phyloP scores from a whole-genome alignment of 768 basidiomycete genomes.

The Exidia glandulosa region DNA sequence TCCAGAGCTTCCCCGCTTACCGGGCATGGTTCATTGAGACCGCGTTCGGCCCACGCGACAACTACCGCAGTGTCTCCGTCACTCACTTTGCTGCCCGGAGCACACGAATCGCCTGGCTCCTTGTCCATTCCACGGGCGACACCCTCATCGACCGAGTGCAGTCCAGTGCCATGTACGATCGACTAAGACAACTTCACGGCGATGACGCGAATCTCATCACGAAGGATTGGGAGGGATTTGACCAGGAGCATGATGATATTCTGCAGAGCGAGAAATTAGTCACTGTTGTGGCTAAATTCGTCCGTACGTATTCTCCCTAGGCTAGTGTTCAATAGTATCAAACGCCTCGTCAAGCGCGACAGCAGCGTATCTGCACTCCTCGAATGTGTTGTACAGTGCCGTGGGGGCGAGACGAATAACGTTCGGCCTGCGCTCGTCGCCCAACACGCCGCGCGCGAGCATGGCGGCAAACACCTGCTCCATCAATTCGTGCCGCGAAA shows the following conservation, averaged over 20 bases:
- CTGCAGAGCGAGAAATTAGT: conserved; percentile 29
- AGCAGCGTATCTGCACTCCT: conserved; percentile 66
- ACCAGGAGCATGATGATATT: conserved; percentile 45
- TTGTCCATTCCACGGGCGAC: conserved; percentile 69
- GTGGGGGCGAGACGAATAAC: conserved; percentile 83
- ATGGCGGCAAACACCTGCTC: conserved; percentile 50
- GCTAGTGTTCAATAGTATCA: background rate
- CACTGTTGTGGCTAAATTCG: no score
- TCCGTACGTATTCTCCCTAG: background rate
- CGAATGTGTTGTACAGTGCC: conserved; percentile 76
- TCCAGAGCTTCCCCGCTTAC: conserved; percentile 57
- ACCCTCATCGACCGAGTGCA: conserved; percentile 53
- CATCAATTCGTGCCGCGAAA: conserved; percentile 51
- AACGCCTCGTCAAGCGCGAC: conserved; percentile 43
- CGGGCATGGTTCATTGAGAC: conserved; percentile 55
- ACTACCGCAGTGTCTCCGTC: conserved; percentile 40
- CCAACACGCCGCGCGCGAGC: conserved; percentile 65
- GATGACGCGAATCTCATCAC: conserved; percentile 10
- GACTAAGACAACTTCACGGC: conserved; percentile 33
- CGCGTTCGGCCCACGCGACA: conserved; percentile 42
- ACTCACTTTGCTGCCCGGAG: conserved; percentile 17
- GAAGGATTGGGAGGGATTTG: conserved; percentile 29
- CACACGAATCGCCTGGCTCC: conserved; percentile 47
- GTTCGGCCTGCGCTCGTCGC: conserved; percentile 85
- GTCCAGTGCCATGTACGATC: conserved; percentile 46